Base-by-base conservation (phyloP, 805 yeast genomes). In the Cyberlindnera meyerae region DNA sequence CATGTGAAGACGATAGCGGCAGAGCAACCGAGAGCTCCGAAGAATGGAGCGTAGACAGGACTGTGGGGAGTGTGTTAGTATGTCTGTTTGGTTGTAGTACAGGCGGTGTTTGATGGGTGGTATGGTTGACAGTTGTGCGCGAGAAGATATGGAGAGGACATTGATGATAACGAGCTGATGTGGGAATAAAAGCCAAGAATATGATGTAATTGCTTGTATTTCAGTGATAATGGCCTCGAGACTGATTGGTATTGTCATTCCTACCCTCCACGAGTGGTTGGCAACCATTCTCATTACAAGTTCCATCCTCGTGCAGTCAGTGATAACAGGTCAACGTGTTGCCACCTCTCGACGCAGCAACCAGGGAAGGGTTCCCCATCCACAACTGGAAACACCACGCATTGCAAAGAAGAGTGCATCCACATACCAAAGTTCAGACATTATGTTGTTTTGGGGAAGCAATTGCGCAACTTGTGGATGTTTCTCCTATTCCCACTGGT, bases 1-100 rank as follows among this genome's bases (percentile, higher is more conserved):
- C 96, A 87, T 65, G 98, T 89, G 79, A 93, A 93, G 60, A 94
- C 87, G 61, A 93, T 93, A 65, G 99, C 97, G 37, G 97, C 87
- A 42, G 98, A 95, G 76, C 98, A 94, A 63, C 99, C 99, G 61
- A 93, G 86, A 52, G 97, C 90, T 59, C 99, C 99, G 67, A 93
- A 93, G 76, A 93, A 93, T 63, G 99, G 98, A 40, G 36, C 24
- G 27, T 30, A 24, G 8, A 24, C 14, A 17, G 21, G 29, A 20
- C 22, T 20, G 44, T 41, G 6, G 29, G 16, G 18, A 16, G 29
- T n/a, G n/a, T n/a, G 44, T 41, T 40, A 40, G 40, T 40, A 27
- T 14, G 3, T 11, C 4, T 12, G 27, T 18, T n/a, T 8, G 26
- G 18, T 24, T 21, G 4, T 24, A 31, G 15, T 11, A 21, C 24